A percentile compares a stretch with the other conserved stretches of the same genome.
Conservation (phyloP, 768 basidiomycete species). For the Leccinum variicolor region DNA sequence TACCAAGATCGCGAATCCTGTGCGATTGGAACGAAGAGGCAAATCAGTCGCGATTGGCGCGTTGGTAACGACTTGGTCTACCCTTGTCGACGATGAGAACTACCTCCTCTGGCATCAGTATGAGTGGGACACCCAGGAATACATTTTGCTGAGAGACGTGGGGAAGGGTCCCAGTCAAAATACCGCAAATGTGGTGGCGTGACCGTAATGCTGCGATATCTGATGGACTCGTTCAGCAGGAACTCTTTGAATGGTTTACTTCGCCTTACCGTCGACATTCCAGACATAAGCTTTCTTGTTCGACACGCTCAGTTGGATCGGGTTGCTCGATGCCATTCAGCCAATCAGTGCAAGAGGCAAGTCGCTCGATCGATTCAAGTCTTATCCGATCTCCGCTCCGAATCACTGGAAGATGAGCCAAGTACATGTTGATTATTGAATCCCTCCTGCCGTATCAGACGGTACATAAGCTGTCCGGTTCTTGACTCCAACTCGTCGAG, state of each 20-base stretch:
- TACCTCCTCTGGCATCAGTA: constrained; percentile 89
- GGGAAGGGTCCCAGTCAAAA: constrained; percentile 87
- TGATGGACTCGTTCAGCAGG: constrained; percentile 30
- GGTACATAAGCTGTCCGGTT: too few relatives aligned
- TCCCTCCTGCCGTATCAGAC: too few relatives aligned
- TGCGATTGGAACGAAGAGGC: background rate
- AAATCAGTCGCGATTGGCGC: background rate
- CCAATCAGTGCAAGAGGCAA: background rate
- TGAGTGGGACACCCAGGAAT: constrained; percentile 89
- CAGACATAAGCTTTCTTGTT: constrained; percentile 85
- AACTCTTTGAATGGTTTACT: background rate
- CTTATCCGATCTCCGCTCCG: constrained; percentile 19
- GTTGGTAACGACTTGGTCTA: constrained; percentile 23
- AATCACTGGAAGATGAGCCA: background rate
- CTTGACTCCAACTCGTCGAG: background rate
- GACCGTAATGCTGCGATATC: constrained; percentile 81
- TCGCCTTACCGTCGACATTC: constrained; percentile 70
- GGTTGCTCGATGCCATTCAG: constrained; percentile 10
- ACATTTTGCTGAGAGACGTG: constrained; percentile 95
- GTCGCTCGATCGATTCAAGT: background rate
- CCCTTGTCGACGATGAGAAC: constrained; percentile 83
- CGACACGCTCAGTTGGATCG: constrained; percentile 65
- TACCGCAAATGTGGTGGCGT: constrained; percentile 78
- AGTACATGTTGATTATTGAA: too few relatives aligned
- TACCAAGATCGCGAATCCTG: constrained; percentile 76